Conservation (phyloP, 2,329 filamentous ascomycete species). For the Elsinoe australis region DNA sequence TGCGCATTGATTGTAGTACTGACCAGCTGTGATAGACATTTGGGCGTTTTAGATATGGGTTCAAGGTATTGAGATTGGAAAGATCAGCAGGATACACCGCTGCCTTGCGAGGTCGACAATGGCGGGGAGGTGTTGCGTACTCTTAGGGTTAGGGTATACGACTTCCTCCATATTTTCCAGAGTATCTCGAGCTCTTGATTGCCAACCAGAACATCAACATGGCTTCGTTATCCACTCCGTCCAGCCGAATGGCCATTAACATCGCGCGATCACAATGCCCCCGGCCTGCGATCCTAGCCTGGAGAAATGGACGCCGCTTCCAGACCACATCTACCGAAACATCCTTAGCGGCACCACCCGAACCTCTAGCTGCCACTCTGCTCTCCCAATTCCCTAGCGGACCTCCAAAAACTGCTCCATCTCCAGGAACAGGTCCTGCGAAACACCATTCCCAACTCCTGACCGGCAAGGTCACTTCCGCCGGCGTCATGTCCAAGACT, state of each 20-base stretch:
- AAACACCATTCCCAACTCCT: not conserved
- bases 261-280: constrained; percentile 2
- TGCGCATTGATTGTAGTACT: not conserved
- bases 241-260: not conserved
- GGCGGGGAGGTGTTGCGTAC: not conserved
- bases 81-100: not conserved
- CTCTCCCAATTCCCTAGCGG: constrained; percentile 11
- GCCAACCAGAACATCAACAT: not conserved
- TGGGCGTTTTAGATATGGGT: not conserved
- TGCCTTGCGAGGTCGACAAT: not conserved
- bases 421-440: not conserved
- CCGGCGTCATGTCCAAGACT: constrained; percentile 11
- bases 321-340: not conserved
- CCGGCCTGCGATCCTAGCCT: constrained; percentile 3
- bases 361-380: constrained; percentile 1
- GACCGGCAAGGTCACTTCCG: constrained; percentile 9
- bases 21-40: constrained; percentile 26
- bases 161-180: not conserved
- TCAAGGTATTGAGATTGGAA: not conserved
- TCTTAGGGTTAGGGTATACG: constrained; percentile 1
- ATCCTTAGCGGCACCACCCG: not conserved
- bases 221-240: not conserved
- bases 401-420: not conserved
- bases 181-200: not conserved
- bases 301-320: not conserved